Conservation (phyloP, 2,329 filamentous ascomycete species). For the Intubia oerlemansii region DNA sequence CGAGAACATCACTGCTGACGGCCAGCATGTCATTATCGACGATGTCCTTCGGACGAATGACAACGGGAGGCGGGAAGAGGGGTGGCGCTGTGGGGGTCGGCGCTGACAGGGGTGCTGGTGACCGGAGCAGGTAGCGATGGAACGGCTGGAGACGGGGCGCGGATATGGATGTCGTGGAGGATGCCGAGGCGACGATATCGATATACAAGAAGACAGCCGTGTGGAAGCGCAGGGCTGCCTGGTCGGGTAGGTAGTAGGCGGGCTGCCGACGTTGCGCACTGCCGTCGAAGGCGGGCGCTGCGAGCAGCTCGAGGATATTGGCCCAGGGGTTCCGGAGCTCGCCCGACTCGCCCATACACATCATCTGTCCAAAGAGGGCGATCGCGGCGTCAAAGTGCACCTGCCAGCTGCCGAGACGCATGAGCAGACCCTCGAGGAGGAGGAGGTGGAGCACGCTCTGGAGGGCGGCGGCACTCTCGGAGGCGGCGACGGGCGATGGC, state of each 20-base stretch:
- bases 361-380: constrained; percentile 16
- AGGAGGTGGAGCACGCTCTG: constrained; percentile 20
- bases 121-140: constrained; percentile 13
- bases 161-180: constrained; percentile 13
- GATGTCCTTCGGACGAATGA: no score
- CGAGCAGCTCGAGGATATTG: constrained; percentile 9
- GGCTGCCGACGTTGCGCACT: constrained; percentile 2
- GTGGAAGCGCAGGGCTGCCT: constrained; percentile 15
- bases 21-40: no score
- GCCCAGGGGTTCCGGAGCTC: no score
- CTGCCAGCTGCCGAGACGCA: constrained; percentile 17
- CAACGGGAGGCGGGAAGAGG: no score
- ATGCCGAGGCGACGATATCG: constrained; percentile 17
- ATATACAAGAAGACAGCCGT: constrained; percentile 14
- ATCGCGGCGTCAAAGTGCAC: constrained; percentile 22
- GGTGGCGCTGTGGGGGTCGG: no score
- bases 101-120: constrained; percentile 6
- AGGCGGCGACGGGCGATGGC: constrained; percentile 6
- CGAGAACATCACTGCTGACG: no score
- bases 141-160: constrained; percentile 14
- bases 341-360: constrained; percentile 7
- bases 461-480: constrained; percentile 13
- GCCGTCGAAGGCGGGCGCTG: neutral
- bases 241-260: constrained; percentile 13
- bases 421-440: constrained; percentile 17